Evolutionary conservation across 345 rosid genomes (phyloP).

Genomic region (Tarenaya hassleriana): DNA sequence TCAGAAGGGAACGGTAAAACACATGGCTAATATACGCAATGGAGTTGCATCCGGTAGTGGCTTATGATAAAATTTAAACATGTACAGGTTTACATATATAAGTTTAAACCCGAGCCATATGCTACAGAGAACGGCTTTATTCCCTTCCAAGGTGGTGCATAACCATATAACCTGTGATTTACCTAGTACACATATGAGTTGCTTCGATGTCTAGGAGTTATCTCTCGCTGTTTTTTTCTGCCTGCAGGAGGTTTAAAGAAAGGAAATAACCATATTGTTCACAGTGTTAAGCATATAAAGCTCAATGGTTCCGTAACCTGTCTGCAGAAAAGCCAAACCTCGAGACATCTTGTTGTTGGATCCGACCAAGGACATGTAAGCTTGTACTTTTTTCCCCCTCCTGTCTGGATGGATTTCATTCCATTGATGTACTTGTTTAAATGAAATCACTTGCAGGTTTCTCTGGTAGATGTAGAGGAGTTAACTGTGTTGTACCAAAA

Average conservation of each 20-base stretch:
- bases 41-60: background rate
- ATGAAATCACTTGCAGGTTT: constrained; percentile 51
- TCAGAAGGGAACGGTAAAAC: constrained; percentile 62
- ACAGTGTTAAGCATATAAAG: constrained; percentile 53
- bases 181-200: too few species aligned
- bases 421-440: too few species aligned
- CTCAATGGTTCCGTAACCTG: constrained; percentile 64
- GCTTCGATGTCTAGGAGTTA: too few species aligned
- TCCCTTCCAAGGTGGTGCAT: constrained; percentile 50
- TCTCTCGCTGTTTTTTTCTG: background rate
- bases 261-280: constrained; percentile 59
- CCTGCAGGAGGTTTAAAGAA: constrained; percentile 56
- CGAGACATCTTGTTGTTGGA: constrained; percentile 65
- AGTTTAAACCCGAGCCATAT: constrained; percentile 70
- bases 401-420: too few species aligned
- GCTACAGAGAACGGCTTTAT: constrained; percentile 51
- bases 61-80: background rate
- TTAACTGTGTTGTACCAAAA: constrained; percentile 43
- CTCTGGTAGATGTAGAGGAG: constrained; percentile 56
- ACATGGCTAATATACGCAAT: background rate
- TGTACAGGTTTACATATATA: constrained; percentile 65
- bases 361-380: constrained; percentile 88
- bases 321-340: constrained; percentile 40
- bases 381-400: constrained; percentile 5
- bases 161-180: constrained; percentile 6